Conservation (phyloP, 2,329 filamentous ascomycete genomes). For the Talaromyces piceae region DNA sequence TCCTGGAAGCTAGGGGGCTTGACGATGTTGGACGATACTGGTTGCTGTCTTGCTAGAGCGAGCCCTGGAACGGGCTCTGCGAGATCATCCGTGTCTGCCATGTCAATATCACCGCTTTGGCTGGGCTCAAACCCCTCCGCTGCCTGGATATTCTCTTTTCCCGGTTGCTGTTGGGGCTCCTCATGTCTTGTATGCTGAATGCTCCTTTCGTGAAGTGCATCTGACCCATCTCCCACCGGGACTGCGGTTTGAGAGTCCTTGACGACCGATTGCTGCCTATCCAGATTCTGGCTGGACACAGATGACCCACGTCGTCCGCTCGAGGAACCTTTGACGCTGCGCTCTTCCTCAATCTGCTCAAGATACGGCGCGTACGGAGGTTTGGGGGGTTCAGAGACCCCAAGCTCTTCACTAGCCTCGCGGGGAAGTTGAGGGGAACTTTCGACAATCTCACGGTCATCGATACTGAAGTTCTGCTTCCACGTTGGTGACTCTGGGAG, state of each 20-base stretch:
- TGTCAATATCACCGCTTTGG: neutral
- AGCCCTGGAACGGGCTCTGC: neutral
- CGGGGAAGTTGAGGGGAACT: conserved; percentile 12
- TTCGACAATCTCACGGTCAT: conserved; percentile 2
- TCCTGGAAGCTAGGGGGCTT: neutral
- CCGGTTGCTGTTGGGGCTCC: neutral
- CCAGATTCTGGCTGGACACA: neutral
- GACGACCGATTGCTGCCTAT: neutral
- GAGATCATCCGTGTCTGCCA: neutral
- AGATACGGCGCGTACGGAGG: neutral
- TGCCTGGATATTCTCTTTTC: neutral
- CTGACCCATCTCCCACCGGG: neutral
- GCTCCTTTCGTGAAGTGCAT: neutral
- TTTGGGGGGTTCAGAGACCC: conserved; percentile 15
- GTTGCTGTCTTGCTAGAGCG: neutral
- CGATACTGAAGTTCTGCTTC: neutral
- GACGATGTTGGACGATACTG: neutral
- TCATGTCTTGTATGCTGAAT: neutral
- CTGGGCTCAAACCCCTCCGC: neutral
- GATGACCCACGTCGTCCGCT: neutral
- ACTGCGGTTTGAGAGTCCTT: neutral
- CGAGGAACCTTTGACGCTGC: neutral
- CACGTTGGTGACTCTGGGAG: neutral
- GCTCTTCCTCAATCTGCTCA: neutral
- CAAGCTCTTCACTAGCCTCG: conserved; percentile 22